Percentiles rank a stretch among this genome's conserved stretches.
Conservation (phyloP, 2,329 filamentous ascomycete genomes). For the Colletotrichum lindemuthianum region DNA sequence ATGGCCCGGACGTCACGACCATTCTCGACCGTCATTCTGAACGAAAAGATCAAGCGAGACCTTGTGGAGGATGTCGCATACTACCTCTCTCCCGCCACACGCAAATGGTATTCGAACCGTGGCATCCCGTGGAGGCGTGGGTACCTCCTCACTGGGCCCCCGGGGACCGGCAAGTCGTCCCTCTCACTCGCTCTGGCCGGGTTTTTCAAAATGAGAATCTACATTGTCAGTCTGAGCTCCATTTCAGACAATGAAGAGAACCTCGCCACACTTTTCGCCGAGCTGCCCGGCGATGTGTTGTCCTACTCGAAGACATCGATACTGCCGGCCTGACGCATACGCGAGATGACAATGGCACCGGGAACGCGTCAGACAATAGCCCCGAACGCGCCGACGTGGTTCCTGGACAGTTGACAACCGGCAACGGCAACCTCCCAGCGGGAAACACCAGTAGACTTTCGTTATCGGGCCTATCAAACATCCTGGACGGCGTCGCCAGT, state of each 20-base stretch:
- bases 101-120: constrained; percentile 83
- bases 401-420: constrained; percentile 46
- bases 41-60: constrained; percentile 67
- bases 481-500: constrained; percentile 78
- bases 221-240: constrained; percentile 76
- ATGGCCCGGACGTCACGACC: constrained; percentile 69
- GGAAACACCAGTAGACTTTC: constrained; percentile 60
- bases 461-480: constrained; percentile 81
- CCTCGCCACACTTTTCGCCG: constrained; percentile 70
- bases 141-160: constrained; percentile 83
- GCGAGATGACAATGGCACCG: constrained; percentile 48
- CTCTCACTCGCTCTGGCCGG: constrained; percentile 77
- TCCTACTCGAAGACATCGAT: constrained; percentile 82
- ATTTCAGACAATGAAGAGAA: constrained; percentile 71
- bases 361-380: constrained; percentile 29
- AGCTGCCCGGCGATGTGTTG: constrained; percentile 76
- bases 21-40: constrained; percentile 73
- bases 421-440: constrained; percentile 40
- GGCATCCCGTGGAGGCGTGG: constrained; percentile 88
- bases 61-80: constrained; percentile 70
- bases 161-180: constrained; percentile 82
- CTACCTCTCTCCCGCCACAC: constrained; percentile 70
- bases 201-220: constrained; percentile 75
- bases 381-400: constrained; percentile 42
- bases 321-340: constrained; percentile 75